Evolutionary conservation across 176 grass and related monocot genomes (phyloP), one percentile per base, ranked within the genome.

Genomic region (Melocanna baccifera): DNA sequence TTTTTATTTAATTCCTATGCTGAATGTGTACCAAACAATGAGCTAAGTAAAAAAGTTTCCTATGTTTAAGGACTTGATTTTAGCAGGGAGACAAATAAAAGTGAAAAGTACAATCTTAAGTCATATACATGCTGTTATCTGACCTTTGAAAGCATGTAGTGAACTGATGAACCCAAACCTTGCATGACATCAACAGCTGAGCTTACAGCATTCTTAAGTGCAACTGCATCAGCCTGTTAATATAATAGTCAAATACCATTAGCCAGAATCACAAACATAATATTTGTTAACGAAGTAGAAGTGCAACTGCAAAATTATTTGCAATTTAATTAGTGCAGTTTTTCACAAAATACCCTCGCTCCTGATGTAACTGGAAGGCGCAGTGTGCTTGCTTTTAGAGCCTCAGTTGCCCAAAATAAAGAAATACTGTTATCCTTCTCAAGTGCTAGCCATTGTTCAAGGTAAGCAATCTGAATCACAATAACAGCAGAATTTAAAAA

Each of bases 141-240:
- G 74, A 99, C 97, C 97, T 99, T 99, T 22, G 85, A 73, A 81
- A 92, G 40, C 84, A 99, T 88, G 77, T 77, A 86, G 76, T 34
- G 81, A 86, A 96, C 87, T 20, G 97, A 92, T 57, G 91, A 92
- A 52, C 90, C 88, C 91, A 99, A 89, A 70, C 84, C 84, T 86
- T 99, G 91, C 97, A 99, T 99, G 74, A 91, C 84, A 88, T 99
- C 91, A 84, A 99, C 81, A 47, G 90, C 88, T 67, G 97, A 99
- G 84, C 81, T 92, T 84, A 99, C 59, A 70, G 91, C 93, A 89
- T 94, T 99, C 79, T 87, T 99, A 71, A 94, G 83, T 87, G 81
- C 75, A 89, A 94, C 62, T 89, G 84, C 37, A 88, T 96, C 84
- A n/a, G 67, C 91, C 97, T 99, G 84, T 84, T 71, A 66, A 87